These are phyloP conservation scores for Botrytis fragariae DNA, from an alignment of 2,329 filamentous ascomycete genomes.

Conservation along the genomic window DNA sequence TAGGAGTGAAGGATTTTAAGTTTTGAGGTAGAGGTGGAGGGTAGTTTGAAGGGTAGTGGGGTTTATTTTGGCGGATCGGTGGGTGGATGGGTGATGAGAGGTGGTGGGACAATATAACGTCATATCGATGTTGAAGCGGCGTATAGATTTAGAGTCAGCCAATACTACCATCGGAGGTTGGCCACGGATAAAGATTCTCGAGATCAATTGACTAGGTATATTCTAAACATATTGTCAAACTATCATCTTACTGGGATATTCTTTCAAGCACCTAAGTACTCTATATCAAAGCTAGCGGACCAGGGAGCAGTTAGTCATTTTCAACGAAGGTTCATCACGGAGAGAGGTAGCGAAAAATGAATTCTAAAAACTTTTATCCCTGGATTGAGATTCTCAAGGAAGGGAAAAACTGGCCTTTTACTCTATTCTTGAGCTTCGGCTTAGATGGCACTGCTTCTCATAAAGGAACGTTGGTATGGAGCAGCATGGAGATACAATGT, in stretches of 20 bases:
- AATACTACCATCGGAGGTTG: background rate
- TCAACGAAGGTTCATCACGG: background rate
- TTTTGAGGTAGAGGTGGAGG: too few species aligned
- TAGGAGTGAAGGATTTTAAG: background rate
- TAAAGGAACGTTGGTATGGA: background rate
- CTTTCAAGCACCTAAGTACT: background rate
- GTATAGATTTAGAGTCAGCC: background rate
- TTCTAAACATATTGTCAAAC: background rate
- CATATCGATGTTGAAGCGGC: background rate
- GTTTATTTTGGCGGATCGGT: constrained; percentile 12
- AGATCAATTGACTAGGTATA: background rate
- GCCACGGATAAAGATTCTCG: background rate
- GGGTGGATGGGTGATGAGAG: constrained; percentile 11
- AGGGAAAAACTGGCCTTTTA: accelerated
- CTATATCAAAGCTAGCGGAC: background rate
- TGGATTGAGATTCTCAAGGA: background rate
- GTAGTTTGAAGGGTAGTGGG: background rate
- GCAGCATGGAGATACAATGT: too few species aligned
- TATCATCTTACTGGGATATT: background rate
- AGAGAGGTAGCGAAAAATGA: background rate
- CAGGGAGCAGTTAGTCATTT: background rate
- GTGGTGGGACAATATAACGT: background rate
- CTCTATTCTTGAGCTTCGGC: background rate
- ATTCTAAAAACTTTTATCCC: background rate
- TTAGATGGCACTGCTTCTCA: background rate